Conservation (phyloP, 1,284 basidiomycete species). For the Ceratobasidium sp. region DNA sequence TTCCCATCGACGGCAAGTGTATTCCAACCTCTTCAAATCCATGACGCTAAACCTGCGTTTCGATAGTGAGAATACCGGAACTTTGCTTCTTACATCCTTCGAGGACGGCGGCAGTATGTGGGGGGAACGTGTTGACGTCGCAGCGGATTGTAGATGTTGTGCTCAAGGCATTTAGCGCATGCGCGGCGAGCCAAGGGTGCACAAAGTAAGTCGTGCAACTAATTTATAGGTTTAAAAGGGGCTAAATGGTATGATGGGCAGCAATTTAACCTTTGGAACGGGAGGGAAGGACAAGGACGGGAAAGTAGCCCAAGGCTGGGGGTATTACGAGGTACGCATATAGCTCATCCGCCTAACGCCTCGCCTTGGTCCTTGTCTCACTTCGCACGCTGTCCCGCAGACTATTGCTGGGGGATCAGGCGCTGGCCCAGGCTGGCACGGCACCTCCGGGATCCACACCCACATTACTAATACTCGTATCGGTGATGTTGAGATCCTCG, state of each 20-base stretch:
- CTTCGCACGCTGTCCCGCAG: constrained; percentile 56
- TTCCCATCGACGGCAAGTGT: constrained; percentile 74
- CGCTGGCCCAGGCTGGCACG: constrained; percentile 91
- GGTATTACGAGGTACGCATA: constrained; percentile 84
- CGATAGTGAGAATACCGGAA: constrained; percentile 79
- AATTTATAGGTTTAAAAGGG: background rate
- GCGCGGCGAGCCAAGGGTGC: constrained; percentile 93
- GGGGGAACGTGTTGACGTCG: constrained; percentile 91
- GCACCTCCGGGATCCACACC: constrained; percentile 86
- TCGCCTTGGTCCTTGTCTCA: background rate
- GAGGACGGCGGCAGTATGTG: constrained; percentile 88
- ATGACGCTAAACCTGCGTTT: constrained; percentile 35
- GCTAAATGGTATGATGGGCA: constrained; percentile 51
- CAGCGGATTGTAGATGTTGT: constrained; percentile 97
- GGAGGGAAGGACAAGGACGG: constrained; percentile 89
- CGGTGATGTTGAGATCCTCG: constrained; percentile 92
- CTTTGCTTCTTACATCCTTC: constrained; percentile 86
- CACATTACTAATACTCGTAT: constrained; percentile 96
- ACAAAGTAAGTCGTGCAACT: constrained; percentile 70
- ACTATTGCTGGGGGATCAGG: constrained; percentile 95
- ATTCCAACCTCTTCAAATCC: constrained; percentile 5
- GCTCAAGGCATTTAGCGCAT: constrained; percentile 91
- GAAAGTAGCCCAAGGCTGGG: constrained; percentile 83
- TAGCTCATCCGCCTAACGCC: background rate
- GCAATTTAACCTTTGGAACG: constrained; percentile 90